Evolutionary conservation across 495 filamentous ascomycete species (phyloP).

Genomic region (Aspergillus olivimuriae): DNA sequence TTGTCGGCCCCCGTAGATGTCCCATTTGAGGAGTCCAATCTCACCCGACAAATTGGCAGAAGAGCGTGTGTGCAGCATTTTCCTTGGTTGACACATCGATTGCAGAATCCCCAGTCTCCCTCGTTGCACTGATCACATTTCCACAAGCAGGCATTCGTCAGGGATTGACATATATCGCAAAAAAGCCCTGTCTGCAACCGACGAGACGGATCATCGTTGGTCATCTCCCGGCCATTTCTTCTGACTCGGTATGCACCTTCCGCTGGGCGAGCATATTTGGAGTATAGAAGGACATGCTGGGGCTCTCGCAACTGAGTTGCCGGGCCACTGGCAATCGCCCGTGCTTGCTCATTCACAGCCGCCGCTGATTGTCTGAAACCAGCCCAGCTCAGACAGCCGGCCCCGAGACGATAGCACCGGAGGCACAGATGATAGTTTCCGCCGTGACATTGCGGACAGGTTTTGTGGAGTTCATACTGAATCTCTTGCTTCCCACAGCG

Average conservation of each 20-base stretch:
- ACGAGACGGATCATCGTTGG: constrained; percentile 55
- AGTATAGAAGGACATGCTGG: constrained; percentile 62
- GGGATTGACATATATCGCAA: constrained; percentile 65
- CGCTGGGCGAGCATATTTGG: constrained; percentile 55
- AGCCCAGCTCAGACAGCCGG: constrained; percentile 72
- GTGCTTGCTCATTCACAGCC: constrained; percentile 44
- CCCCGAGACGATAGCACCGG: constrained; percentile 65
- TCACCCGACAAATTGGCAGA: constrained; percentile 53
- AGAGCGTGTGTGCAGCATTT: constrained; percentile 71
- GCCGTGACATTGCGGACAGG: constrained; percentile 61
- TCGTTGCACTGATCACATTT: constrained; percentile 77
- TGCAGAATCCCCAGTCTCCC: constrained; percentile 89
- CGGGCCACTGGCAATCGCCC: constrained; percentile 36
- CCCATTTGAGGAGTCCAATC: constrained; percentile 14
- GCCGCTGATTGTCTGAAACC: constrained; percentile 65
- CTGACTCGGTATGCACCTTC: constrained; percentile 22
- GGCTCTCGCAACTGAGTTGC: constrained; percentile 33
- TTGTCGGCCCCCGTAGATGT: constrained; percentile 18
- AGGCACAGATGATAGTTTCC: constrained; percentile 72
- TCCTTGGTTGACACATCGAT: constrained; percentile 70
- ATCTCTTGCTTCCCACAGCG: constrained; percentile 60
- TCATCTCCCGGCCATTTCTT: constrained; percentile 34
- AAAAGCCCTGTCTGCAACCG: constrained; percentile 76
- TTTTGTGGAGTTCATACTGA: constrained; percentile 76
- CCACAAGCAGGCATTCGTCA: constrained; percentile 76